Evolutionary conservation across 495 filamentous ascomycete species (phyloP), one percentile per base, ranked within the genome.

Genomic region (Podospora sp.): DNA sequence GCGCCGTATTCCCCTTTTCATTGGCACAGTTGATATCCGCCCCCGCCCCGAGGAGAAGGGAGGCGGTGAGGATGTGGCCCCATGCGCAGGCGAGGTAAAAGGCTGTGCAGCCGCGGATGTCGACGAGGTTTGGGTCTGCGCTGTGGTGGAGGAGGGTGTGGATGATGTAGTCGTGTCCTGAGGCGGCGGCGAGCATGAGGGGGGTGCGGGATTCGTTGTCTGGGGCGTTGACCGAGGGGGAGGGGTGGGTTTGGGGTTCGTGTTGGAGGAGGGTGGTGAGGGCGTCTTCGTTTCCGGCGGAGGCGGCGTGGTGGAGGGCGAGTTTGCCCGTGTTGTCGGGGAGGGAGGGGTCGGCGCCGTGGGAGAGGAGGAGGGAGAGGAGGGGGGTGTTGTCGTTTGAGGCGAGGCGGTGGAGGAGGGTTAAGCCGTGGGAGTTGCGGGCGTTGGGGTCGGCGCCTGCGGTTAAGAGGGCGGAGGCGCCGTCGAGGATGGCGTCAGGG

Each of bases 231-330:
- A 65, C 57, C 20, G 60, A 50, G 6, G 5, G 9, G 20, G 26
- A n/a, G n/a, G 11, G 12, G 53, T 33, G 40, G 5, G 40, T 46
- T 46, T 46, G 40, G 12, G 4, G 36, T 20, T 52, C 59, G 20
- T 22, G 8, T 46, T 63, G 27, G 2, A 70, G 60, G 6, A 75
- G 69, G 22, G 63, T 52, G 12, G 55, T 25, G 7, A 69, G 51
- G 24, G 52, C 57, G 12, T 65, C 20, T 36, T 68, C 11, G 18
- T 67, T 24, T 9, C 72, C 65, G 16, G 36, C 12, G n/a, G 6
- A 22, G 22, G 71, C 71, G 0, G 75, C 75, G 50, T 65, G 56
- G 65, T 75, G 74, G 6, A 75, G 65, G 6, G 73, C 68, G 24
- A 69, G 73, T 46, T 68, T 67, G 1, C 75, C 71, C 1, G 49